Conservation (phyloP, 2,329 filamentous ascomycete species). For the Gnomoniopsis smithogilvyi region DNA sequence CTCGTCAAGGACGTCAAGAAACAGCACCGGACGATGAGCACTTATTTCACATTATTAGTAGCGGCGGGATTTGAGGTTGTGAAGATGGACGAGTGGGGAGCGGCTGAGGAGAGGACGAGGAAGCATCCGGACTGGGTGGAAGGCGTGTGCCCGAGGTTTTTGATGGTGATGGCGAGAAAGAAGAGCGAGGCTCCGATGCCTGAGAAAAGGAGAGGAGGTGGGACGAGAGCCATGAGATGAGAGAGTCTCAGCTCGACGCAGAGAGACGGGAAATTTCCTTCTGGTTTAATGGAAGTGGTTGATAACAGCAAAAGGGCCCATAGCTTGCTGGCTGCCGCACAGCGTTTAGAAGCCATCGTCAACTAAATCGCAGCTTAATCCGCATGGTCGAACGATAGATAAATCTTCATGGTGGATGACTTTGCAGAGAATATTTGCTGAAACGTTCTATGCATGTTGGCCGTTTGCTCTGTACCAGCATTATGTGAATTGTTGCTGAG, state of each 20-base stretch:
- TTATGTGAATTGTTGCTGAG: no score
- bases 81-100: constrained; percentile 36
- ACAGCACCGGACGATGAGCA: constrained; percentile 42
- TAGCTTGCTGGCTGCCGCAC: neutral
- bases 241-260: no score
- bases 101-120: constrained; percentile 20
- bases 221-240: neutral
- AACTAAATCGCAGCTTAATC: no score
- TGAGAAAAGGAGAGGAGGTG: neutral
- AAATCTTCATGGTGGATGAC: no score
- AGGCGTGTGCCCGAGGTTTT: constrained; percentile 19
- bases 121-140: constrained; percentile 22
- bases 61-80: constrained; percentile 34
- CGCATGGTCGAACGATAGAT: no score
- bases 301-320: neutral
- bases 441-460: no score
- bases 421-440: no score
- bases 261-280: neutral
- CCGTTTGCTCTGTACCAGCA: no score
- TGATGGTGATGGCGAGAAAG: constrained; percentile 19
- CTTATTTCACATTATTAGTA: constrained; percentile 36
- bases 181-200: neutral
- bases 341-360: neutral
- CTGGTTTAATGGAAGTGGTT: neutral
- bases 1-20: constrained; percentile 40